Conservation (phyloP, 129 eudicot species). For the Artemisia argyi region DNA sequence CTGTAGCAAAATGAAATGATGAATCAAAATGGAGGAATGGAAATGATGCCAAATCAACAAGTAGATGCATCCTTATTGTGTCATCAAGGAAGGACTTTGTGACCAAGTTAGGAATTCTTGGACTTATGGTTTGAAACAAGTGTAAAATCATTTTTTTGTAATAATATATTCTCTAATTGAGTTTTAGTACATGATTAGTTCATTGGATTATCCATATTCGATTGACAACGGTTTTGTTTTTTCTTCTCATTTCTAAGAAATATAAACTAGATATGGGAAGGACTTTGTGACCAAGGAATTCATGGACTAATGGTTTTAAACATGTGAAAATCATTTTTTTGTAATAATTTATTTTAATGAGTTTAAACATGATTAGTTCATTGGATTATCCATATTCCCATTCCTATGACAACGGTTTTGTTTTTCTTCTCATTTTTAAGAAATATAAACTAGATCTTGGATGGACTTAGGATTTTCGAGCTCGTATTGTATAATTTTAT, state of each 20-base stretch:
- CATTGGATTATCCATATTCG: not conserved
- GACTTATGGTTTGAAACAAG: conserved; percentile 8
- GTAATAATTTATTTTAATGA: conserved; percentile 8
- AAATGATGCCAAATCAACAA: conserved; percentile 31
- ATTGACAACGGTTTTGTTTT: too few species aligned
- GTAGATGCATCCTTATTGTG: conserved; percentile 36
- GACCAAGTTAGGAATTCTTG: conserved; percentile 23
- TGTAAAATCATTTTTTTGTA: conserved; percentile 19
- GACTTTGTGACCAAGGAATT: conserved; percentile 16
- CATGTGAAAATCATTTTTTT: conserved; percentile 11
- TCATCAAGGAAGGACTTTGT: conserved; percentile 31
- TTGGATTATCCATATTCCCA: not conserved
- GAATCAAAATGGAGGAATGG: conserved; percentile 28
- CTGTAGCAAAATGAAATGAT: conserved; percentile 34
- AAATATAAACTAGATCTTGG: too few species aligned
- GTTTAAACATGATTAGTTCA: conserved; percentile 10
- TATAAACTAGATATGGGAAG: too few species aligned
- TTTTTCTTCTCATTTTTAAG: too few species aligned
- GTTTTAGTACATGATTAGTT: conserved; percentile 12
- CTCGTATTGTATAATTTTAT: too few species aligned
- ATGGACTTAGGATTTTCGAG: too few species aligned
- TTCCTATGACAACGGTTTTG: too few species aligned
- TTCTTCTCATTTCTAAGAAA: too few species aligned
- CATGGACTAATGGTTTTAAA: conserved; percentile 10
- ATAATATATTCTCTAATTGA: not conserved